Evolutionary conservation across 257 asterid species (phyloP), one percentile per base, ranked within the genome.

Genomic region (Dorcoceras hygrometricum): DNA sequence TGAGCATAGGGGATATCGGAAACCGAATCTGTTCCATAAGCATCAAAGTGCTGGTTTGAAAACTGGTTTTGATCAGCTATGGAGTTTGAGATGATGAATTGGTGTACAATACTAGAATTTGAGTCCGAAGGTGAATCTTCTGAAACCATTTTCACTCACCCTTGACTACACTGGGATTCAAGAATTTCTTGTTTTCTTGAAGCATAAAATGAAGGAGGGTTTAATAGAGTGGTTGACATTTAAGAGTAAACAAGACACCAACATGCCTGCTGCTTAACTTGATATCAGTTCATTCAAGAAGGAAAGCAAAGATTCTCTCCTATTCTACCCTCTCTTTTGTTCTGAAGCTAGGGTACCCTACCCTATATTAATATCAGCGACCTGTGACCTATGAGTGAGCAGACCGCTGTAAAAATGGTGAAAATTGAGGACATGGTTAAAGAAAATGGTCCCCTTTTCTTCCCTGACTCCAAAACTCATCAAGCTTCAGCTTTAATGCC

Each of bases 241-340:
- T 46, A 48, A 72, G 73, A 29, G 63, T 58, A 66, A 57, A 74
- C 81, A 63, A 53, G 34, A 63, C n/a, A 66, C 81, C 86, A 76
- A 80, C 82, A 81, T 82, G 71, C 85, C 74, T 78, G 57, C 74
- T 78, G 57, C 29, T 46, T 25, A 80, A 73, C 63, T 63, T 68
- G 80, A 81, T 74, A 78, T 77, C 59, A 75, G 84, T 78, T 79
- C 80, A 78, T 76, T 73, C 82, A 76, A 74, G 69, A 67, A 69
- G 64, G 76, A 78, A 70, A 77, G 83, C 72, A 83, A 84, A 83
- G 95, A 88, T 82, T 87, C 90, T 87, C 55, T 66, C 67, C 64
- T 68, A 51, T 75, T 70, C 48, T 72, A 62, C 71, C 28, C 65
- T 57, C 26, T 23, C 46, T 60, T 68, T 71, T 27, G 66, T 76